Conservation (phyloP, 257 asterid species). For the Fraxinus americana region DNA sequence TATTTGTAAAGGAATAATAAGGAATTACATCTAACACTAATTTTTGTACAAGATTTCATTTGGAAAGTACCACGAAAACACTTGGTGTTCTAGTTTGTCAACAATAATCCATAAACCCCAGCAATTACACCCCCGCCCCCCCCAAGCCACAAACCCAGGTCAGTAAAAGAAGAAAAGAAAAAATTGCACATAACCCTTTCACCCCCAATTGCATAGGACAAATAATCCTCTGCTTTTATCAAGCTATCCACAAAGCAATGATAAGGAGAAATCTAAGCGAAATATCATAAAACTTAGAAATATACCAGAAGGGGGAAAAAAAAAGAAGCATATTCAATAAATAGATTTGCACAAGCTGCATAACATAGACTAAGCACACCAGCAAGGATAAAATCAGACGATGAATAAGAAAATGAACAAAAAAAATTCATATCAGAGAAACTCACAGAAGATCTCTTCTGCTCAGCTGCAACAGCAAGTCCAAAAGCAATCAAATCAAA, state of each 20-base stretch:
- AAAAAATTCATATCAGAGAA: background rate
- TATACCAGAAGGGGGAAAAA: background rate
- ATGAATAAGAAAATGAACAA: background rate
- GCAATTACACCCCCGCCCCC: background rate
- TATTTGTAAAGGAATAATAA: background rate
- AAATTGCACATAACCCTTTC: background rate
- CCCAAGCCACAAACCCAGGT: background rate
- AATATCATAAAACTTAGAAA: background rate
- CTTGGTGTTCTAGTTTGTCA: background rate
- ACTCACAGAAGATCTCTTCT: constrained; percentile 66
- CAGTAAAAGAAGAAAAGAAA: too few species aligned
- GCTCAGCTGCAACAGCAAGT: constrained; percentile 83
- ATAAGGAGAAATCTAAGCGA: background rate
- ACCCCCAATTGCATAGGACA: background rate
- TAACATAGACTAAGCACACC: background rate
- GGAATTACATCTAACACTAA: background rate
- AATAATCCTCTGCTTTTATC: background rate
- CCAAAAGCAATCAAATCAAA: constrained; percentile 77
- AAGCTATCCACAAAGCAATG: background rate
- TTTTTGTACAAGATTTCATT: background rate
- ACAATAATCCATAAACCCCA: too few species aligned
- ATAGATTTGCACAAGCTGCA: background rate
- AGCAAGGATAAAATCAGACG: background rate
- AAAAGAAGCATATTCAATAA: background rate
- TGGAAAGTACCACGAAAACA: background rate